Base-by-base conservation (phyloP, 2,329 filamentous ascomycete species). In the Cercospora sojina region DNA sequence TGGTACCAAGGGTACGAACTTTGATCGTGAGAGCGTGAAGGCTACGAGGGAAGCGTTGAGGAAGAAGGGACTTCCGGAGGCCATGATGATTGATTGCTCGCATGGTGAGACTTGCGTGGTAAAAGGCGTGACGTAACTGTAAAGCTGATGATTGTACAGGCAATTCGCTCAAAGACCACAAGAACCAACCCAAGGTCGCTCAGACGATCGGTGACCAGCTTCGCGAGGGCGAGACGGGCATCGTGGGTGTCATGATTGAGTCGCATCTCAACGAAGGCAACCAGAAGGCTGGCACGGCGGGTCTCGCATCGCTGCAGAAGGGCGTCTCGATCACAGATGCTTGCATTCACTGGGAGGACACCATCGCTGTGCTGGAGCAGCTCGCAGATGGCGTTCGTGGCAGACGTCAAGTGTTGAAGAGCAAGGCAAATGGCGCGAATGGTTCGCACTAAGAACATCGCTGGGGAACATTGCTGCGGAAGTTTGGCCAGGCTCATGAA, bases 181-280 rank as follows among this genome's bases (percentile, higher is more conserved):
- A 91, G 76, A 99, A 99, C 82, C 94, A 99, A 83, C 95, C 95
- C 75, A 90, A 94, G 82, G 94, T 98, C 53, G 93, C 94, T 70
- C 87, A 90, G 78, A 85, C 85, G 61, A 83, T 99, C 68, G 90
- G 86, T 32, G 91, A 96, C 63, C 94, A 99, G 83, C 85, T 99
- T 70, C 88, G 90, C 60, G 89, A 90, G 71, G 94, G 94, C 67
- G 92, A 99, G 83, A 90, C 87, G 66, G 90, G 88, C 71, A 96
- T 99, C 74, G 87, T 98, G 71, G 95, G 93, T 78, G 92, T 98
- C 77, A 99, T 99, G 94, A 96, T 99, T 74, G 94, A 99, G 84
- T 97, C 92, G 77, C 94, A 98, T 82, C 94, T 98, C 84, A 88
- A 94, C 80, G 95, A 97, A 82, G 89, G 87, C 74, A 80, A 79